Base-by-base conservation (phyloP, 2,329 filamentous ascomycete species). In the Alternaria sp. region DNA sequence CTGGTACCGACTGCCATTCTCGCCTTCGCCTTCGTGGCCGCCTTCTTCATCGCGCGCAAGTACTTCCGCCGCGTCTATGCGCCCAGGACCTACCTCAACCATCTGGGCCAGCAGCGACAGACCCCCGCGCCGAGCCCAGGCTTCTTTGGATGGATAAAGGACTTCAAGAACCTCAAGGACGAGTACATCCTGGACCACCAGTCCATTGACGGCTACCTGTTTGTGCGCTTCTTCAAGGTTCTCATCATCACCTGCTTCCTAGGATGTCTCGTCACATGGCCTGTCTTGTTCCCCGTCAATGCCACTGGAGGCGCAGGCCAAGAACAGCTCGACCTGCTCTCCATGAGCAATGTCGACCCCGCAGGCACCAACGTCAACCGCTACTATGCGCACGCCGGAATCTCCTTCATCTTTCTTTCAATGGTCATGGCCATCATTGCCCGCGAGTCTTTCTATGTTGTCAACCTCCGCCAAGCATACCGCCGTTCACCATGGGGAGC, bases 81-180 rank as follows among this genome's bases (percentile, higher is more conserved):
- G 48, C 81, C 82, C 11, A 76, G 82, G 57, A 82, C 81, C n/a
- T 83, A 83, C 66, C 70, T 84, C 34, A 73, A 80, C 55, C 81
- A 78, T 51, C 64, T 84, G 54, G 77, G 78, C 32, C 63, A 74
- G 25, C 68, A 78, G 67, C 80, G 85, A 62, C 79, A 80, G 65
- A 85, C 80, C 49, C 85, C 85, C 20, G 76, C 82, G 5, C 78
- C 72, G 18, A 75, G 75, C 25, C 59, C 57, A 12, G 82, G 84
- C 43, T 77, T 85, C 59, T 74, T 87, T 50, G 84, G 85, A 65
- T 88, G 86, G 86, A 81, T 88, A 53, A 77, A 74, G 7, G 79
- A 82, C 57, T 83, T 82, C 64, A 73, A 76, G 25, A 70, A 65
- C 68, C 80, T 83, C 45, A 71, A 78, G 30, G 82, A 84, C 67